Base-by-base conservation (phyloP, 371 early-diverging fungal genomes). In the Phascolomyces articulosus region DNA sequence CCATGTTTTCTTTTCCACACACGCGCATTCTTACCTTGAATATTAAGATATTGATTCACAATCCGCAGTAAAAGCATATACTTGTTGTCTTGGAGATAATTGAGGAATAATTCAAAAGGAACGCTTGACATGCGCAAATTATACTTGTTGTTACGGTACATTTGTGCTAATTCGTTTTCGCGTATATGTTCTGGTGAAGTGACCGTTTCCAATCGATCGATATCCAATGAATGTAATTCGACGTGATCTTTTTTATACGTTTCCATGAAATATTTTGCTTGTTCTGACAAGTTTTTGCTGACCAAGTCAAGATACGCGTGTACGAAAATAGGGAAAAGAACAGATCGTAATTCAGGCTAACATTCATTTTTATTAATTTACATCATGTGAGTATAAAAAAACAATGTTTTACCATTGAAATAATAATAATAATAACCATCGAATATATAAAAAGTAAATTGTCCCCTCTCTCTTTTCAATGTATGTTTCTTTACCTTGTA, bases 251-350 rank as follows among this genome's bases (percentile, higher is more conserved):
- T 62, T 60, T 81, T 80, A 77, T 91, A 94, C 47, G 67, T 78
- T 21, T 91, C 85, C 76, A 96, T 89, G 71, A 99, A 96, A 53
- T 87, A 65, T 11, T 71, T 56, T 6, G 70, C 75, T 83, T 93
- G 82, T 34, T 90, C 85, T 13, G 68, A 69, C 61, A 83, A 66
- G 57, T 78, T 80, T 60, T 84, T 84, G 24, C 73, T 75, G 16
- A 96, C 84, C 56, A 99, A 77, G 68, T 99, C 96, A 51, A 99
- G 82, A 77, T 95, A 99, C 28, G 90, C 84, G 73, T 99, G 96
- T 4, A 98, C 90, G 75, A 97, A 99, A 10, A 98, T 71, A 3
- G 99, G 99, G 77, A 91, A 99, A 16, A 99, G 82, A 4, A 97
- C 83, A 3, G 88, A 77, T 55, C 87, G 83, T 31, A 99, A 84